A percentile compares a stretch with the other conserved stretches of the same genome.
Evolutionary conservation across 2,329 filamentous ascomycete genomes (phyloP).

Genomic region (Colletotrichum sp.): DNA sequence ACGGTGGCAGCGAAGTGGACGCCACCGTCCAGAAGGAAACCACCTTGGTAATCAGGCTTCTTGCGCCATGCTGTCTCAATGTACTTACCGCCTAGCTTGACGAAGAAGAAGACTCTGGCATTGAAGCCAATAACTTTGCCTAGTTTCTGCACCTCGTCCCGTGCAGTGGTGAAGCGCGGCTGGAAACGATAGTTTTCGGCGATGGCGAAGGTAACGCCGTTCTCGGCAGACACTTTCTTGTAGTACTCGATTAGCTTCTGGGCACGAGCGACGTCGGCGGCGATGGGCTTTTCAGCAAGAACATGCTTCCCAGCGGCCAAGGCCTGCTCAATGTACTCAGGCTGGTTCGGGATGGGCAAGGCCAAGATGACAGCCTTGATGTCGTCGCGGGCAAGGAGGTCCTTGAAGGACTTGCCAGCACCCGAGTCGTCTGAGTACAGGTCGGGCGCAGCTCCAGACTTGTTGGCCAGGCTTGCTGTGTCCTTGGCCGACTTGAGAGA

Average conservation of each 20-base stretch:
- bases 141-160: constrained; percentile 45
- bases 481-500: constrained; percentile 61
- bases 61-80: constrained; percentile 60
- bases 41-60: constrained; percentile 73
- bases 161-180: constrained; percentile 56
- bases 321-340: constrained; percentile 61
- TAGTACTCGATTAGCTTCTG: constrained; percentile 43
- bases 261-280: constrained; percentile 57
- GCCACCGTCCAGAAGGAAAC: constrained; percentile 78
- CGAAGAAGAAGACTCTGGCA: constrained; percentile 46
- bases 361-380: constrained; percentile 61
- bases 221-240: constrained; percentile 27
- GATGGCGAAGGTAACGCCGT: constrained; percentile 57
- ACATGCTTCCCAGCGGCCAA: constrained; percentile 73
- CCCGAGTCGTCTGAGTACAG: constrained; percentile 64
- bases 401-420: constrained; percentile 50
- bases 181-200: constrained; percentile 78
- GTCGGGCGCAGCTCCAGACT: constrained; percentile 37
- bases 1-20: constrained; percentile 74
- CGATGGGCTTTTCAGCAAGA: constrained; percentile 73
- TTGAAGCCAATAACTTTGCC: constrained; percentile 48
- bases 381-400: constrained; percentile 59
- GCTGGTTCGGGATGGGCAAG: constrained; percentile 68
- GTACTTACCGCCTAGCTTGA: constrained; percentile 33
- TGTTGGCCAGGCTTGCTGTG: constrained; percentile 42